These are phyloP conservation scores for Saccharomycopsis lassenensis DNA, from an alignment of 805 yeast genomes.

Conservation along the genomic window DNA sequence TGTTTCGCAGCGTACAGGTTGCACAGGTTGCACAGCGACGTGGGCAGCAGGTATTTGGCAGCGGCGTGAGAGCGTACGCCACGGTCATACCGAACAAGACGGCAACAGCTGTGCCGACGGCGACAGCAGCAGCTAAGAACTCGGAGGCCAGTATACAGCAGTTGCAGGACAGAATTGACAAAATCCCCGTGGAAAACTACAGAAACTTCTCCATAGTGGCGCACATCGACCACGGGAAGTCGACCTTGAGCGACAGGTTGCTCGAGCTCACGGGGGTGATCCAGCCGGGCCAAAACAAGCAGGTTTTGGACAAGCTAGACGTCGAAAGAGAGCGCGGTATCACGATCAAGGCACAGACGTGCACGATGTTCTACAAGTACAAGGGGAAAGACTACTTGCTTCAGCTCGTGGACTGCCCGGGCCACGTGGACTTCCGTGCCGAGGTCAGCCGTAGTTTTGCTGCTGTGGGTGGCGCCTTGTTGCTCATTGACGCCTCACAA, in stretches of 20 bases:
- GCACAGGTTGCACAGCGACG: too few species aligned
- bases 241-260: conserved; percentile 81
- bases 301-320: conserved; percentile 82
- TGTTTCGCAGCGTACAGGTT: too few species aligned
- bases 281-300: conserved; percentile 62
- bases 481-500: conserved; percentile 88
- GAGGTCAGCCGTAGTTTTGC: conserved; percentile 94
- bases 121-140: too few species aligned
- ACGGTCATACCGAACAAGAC: too few species aligned
- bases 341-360: conserved; percentile 94
- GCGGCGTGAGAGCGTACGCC: too few species aligned
- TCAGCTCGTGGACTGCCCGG: conserved; percentile 94
- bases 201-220: conserved; percentile 93
- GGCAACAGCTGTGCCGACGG: too few species aligned
- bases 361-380: conserved; percentile 76
- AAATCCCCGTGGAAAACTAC: conserved; percentile 73
- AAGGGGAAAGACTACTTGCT: conserved; percentile 65
- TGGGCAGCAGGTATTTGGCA: too few species aligned
- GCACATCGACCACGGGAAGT: conserved; percentile 85
- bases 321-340: conserved; percentile 96
- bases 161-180: conserved; percentile 49
- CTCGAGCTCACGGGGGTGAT: conserved; percentile 86
- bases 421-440: conserved; percentile 91
- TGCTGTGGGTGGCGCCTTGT: conserved; percentile 87
- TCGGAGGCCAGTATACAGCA: background rate